These are phyloP conservation scores for Phytophthora europaea DNA, from an alignment of 352 stramenopile species.

Conservation along the genomic window DNA sequence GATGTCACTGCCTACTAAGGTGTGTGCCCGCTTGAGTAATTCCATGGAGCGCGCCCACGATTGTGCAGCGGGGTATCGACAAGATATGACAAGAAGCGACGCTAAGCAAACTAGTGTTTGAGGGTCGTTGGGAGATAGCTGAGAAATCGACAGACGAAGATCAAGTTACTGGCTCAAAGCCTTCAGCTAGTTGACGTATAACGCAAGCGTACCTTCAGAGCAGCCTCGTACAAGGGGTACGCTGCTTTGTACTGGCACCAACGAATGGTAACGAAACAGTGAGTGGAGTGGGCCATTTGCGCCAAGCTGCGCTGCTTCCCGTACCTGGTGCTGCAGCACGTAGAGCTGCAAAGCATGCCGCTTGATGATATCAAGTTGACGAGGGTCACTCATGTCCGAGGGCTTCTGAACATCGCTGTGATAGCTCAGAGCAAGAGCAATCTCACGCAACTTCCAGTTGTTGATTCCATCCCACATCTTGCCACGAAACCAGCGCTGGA, in stretches of 20 bases:
- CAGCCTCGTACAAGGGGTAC: conserved; percentile 54
- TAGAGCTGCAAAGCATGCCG: conserved; percentile 59
- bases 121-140: conserved; percentile 50
- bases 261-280: background rate
- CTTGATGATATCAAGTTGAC: conserved; percentile 45
- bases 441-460: conserved; percentile 48
- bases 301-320: background rate
- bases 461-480: conserved; percentile 65
- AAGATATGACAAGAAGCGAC: conserved; percentile 64
- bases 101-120: conserved; percentile 58
- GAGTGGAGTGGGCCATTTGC: background rate
- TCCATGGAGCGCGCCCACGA: conserved; percentile 55
- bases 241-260: conserved; percentile 62
- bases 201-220: conserved; percentile 50
- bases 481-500: conserved; percentile 70
- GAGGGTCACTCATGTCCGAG: conserved; percentile 16
- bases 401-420: conserved; percentile 38
- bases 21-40: conserved; percentile 45
- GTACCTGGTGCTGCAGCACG: conserved; percentile 62
- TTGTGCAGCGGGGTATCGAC: conserved; percentile 66
- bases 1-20: conserved; percentile 14
- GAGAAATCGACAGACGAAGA: background rate
- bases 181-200: background rate
- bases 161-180: background rate
- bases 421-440: conserved; percentile 51